Percentiles rank a stretch among this genome's conserved stretches.
These are phyloP conservation scores for Cercospora sojina DNA, from an alignment of 2,329 filamentous ascomycete species.

Conservation along the genomic window DNA sequence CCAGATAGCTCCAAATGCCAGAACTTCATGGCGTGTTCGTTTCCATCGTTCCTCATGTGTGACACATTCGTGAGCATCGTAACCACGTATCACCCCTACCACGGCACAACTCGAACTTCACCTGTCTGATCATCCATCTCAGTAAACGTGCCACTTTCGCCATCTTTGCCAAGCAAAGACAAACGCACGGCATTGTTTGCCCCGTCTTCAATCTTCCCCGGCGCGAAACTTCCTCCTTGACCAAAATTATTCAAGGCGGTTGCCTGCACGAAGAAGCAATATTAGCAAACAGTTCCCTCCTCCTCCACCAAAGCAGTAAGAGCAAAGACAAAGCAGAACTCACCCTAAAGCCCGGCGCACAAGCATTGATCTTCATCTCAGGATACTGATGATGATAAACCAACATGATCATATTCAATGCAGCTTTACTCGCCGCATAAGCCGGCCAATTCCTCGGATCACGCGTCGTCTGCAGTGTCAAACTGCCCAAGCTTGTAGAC, in stretches of 20 bases:
- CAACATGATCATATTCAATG: slow-evolving; percentile 22
- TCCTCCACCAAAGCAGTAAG: no score
- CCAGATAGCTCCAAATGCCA: neutral
- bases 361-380: slow-evolving; percentile 19
- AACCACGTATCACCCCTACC: neutral
- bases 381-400: slow-evolving; percentile 13
- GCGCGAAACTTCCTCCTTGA: slow-evolving; percentile 5
- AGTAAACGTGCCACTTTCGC: slow-evolving; percentile 17
- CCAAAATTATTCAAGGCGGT: slow-evolving; percentile 20
- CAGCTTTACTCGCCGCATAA: slow-evolving; percentile 20
- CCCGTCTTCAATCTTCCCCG: slow-evolving; percentile 19
- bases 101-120: slow-evolving; percentile 19
- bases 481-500: slow-evolving; percentile 13
- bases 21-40: neutral
- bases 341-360: slow-evolving; percentile 19
- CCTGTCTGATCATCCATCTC: slow-evolving; percentile 18
- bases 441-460: slow-evolving; percentile 16
- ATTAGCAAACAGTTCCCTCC: neutral
- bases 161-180: slow-evolving; percentile 19
- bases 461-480: neutral
- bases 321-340: no score
- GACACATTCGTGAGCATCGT: neutral
- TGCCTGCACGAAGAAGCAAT: neutral
- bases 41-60: neutral
- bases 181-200: slow-evolving; percentile 19